phyloP scores from a whole-genome alignment of 495 filamentous ascomycete species.

The Penicillium riverlandense region DNA sequence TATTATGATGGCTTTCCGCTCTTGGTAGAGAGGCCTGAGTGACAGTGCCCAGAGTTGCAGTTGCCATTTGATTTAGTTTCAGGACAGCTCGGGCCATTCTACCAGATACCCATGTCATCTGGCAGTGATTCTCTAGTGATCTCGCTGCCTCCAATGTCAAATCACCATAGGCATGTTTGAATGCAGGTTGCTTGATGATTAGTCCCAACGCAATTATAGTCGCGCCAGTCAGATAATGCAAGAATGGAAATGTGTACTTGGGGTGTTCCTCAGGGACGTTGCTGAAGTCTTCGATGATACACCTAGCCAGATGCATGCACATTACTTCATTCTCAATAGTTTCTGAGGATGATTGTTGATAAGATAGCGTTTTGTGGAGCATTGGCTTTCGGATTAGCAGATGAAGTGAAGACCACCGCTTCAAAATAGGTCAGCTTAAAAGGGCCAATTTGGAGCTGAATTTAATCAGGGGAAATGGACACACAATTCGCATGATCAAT shows the following conservation, averaged over 20 bases:
- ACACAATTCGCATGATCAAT: constrained; percentile 20
- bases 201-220: constrained; percentile 16
- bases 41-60: not conserved
- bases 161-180: constrained; percentile 5
- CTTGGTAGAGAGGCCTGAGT: too few relatives aligned
- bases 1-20: too few relatives aligned
- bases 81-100: constrained; percentile 16
- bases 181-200: constrained; percentile 13
- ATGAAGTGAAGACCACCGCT: constrained; percentile 22
- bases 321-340: constrained; percentile 13
- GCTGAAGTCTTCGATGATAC: constrained; percentile 13
- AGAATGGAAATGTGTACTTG: constrained; percentile 18
- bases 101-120: constrained; percentile 21
- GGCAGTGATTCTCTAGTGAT: constrained; percentile 15
- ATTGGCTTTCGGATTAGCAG: constrained; percentile 19
- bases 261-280: constrained; percentile 17
- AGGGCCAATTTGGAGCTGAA: not conserved
- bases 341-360: constrained; percentile 1
- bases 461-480: not conserved
- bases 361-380: constrained; percentile 3
- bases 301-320: constrained; percentile 14
- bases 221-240: constrained; percentile 16
- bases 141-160: constrained; percentile 9
- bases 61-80: constrained; percentile 17
- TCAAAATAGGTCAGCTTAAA: not conserved